Percentiles rank a stretch among this genome's conserved stretches.
Evolutionary conservation across 2,329 filamentous ascomycete species (phyloP).

Genomic region (Sarocladium kiliense): DNA sequence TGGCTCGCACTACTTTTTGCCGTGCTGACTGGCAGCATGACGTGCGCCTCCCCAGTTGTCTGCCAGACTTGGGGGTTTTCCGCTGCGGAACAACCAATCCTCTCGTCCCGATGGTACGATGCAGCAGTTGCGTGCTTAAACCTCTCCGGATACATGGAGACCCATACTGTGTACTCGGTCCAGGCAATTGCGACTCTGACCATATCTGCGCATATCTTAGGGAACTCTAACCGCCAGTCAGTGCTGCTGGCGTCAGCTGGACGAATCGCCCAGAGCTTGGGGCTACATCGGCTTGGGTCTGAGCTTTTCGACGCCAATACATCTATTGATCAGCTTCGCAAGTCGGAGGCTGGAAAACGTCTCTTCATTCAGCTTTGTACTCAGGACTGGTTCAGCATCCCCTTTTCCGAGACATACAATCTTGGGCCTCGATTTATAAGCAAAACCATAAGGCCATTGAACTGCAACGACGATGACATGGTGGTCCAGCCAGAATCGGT

Average conservation of each 20-base stretch:
- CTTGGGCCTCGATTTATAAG: slow-evolving; percentile 30
- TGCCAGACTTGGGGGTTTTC: background rate
- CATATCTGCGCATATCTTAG: background rate
- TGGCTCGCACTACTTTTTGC: background rate
- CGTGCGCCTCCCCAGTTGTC: background rate
- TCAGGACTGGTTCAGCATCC: slow-evolving; percentile 31
- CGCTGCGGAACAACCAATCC: background rate
- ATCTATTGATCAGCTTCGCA: background rate
- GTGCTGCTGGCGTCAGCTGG: background rate
- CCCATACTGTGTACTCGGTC: background rate
- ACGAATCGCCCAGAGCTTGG: background rate
- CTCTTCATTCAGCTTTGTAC: slow-evolving; percentile 32
- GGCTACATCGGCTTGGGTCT: background rate
- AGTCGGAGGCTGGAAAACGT: slow-evolving; percentile 26
- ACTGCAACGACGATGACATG: background rate
- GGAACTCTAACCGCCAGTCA: background rate
- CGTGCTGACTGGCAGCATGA: background rate
- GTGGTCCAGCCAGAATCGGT: background rate
- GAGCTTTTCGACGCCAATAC: too few relatives aligned
- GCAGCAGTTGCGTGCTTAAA: background rate
- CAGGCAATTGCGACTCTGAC: background rate
- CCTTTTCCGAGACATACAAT: slow-evolving; percentile 33
- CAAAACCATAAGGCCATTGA: slow-evolving; percentile 9
- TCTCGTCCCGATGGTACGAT: background rate
- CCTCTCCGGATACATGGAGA: background rate